Base-by-base conservation (phyloP, 495 filamentous ascomycete genomes). In the Daldinia decipiens region DNA sequence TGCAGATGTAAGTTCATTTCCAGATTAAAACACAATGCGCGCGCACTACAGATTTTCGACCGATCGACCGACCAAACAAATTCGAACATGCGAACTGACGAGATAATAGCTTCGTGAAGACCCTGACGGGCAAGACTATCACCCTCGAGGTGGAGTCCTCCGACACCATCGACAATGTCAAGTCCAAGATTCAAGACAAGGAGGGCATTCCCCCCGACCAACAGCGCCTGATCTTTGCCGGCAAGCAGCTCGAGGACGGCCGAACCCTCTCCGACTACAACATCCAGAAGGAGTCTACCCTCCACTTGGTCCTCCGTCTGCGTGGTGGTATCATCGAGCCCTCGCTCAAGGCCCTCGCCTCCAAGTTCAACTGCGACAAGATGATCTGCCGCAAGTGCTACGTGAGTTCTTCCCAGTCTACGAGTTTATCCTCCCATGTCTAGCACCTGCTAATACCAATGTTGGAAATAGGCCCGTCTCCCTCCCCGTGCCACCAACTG, bases 361-460 rank as follows among this genome's bases (percentile, higher is more conserved):
- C 89, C 86, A 98, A 97, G 88, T 98, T 94, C 90, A 99, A 99
- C 88, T 98, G 95, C 91, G 95, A 99, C 70, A 99, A 99, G 92
- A 92, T 92, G 89, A 97, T 99, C 84, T 99, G 95, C 92, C 95
- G 95, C 86, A 98, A 99, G 90, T 99, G 95, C 90, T 98, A 97
- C 83, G 92, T 94, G 87, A 74, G 90, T 40, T 24, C 50, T 29
- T 13, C 50, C 50, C 17, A 52, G 17, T 52, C 24, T 36, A 36
- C 34, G 34, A 36, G 34, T 36, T 13, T 36, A 36, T 13, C 34
- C 12, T 36, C 34, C 34, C 4, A 13, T 34, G 12, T 11, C 34
- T 36, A 36, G 11, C 12, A 13, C 0, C 13, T 5, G 3, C 12
- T 13, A 13, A 36, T 36, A 36, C 34, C 4, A 36, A 36, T 36